phyloP scores from a whole-genome alignment of 345 rosid genomes.

The Populus euphratica region DNA sequence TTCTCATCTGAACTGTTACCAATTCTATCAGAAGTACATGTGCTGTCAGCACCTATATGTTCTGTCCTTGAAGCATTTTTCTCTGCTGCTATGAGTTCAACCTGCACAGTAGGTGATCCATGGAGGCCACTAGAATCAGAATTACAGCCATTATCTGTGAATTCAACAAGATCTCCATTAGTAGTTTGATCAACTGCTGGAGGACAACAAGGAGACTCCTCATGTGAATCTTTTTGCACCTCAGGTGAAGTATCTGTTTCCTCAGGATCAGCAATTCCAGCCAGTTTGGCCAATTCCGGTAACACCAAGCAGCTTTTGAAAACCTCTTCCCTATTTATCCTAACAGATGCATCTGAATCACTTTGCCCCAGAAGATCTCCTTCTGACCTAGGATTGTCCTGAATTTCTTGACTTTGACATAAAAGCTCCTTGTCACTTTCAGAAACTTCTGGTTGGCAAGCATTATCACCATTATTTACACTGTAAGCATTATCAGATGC shows the following conservation, averaged over 20 bases:
- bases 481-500: constrained; percentile 20
- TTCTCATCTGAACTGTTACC: constrained; percentile 24
- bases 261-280: constrained; percentile 28
- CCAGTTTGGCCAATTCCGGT: constrained; percentile 34
- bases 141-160: constrained; percentile 12
- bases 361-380: constrained; percentile 22
- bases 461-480: constrained; percentile 20
- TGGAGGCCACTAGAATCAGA: constrained; percentile 15
- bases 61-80: constrained; percentile 12
- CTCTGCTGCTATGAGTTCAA: constrained; percentile 14
- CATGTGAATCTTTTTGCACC: constrained; percentile 24
- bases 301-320: constrained; percentile 50
- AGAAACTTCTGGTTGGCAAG: constrained; percentile 23
- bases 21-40: constrained; percentile 21
- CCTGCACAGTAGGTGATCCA: constrained; percentile 14
- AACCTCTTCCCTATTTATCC: constrained; percentile 37
- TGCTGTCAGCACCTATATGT: constrained; percentile 21
- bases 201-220: constrained; percentile 18
- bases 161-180: constrained; percentile 26
- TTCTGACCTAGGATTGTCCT: constrained; percentile 20
- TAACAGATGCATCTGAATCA: constrained; percentile 20
- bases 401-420: constrained; percentile 29
- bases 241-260: constrained; percentile 27
- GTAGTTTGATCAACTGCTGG: constrained; percentile 29
- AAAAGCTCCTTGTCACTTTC: constrained; percentile 35